These are phyloP conservation scores for Boletus speciosus DNA, from an alignment of 768 basidiomycete species.

Conservation along the genomic window DNA sequence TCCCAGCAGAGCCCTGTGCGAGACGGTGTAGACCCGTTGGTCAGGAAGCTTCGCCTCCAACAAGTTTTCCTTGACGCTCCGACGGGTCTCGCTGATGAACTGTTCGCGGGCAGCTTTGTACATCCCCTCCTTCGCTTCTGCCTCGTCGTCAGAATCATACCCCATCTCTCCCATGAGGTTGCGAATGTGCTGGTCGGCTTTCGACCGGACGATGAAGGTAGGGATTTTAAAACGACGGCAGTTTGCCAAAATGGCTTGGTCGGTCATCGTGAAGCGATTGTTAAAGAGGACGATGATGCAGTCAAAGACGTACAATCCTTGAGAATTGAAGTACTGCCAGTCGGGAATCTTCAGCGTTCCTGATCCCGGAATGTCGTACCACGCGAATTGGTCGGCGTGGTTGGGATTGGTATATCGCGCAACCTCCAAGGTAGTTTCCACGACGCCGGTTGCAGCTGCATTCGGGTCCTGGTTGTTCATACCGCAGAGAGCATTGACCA, in stretches of 20 bases:
- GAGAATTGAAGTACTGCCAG: conserved; percentile 38
- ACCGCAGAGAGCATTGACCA: conserved; percentile 34
- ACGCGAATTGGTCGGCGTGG: conserved; percentile 24
- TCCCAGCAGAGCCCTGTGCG: conserved; percentile 19
- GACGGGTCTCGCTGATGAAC: conserved; percentile 27
- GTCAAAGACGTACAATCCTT: conserved; percentile 38
- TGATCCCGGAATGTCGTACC: conserved; percentile 40
- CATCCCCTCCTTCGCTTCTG: conserved; percentile 11
- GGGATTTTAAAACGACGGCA: conserved; percentile 35
- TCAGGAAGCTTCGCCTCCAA: conserved; percentile 24
- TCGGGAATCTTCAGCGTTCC: conserved; percentile 34
- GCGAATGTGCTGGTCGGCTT: conserved; percentile 33
- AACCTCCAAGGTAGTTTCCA: conserved; percentile 32
- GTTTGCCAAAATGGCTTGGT: conserved; percentile 34
- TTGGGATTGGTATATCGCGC: conserved; percentile 29
- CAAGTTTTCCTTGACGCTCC: conserved; percentile 24
- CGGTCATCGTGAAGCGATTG: conserved; percentile 35
- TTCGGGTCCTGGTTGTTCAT: conserved; percentile 21
- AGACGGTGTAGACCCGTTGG: conserved; percentile 29
- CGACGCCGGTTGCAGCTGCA: conserved; percentile 32
- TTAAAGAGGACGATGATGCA: conserved; percentile 35
- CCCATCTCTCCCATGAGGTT: conserved; percentile 27
- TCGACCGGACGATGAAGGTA: conserved; percentile 35
- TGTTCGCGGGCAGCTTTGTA: conserved; percentile 26
- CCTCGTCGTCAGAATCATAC: conserved; percentile 25